A percentile compares a stretch with the other conserved stretches of the same genome.
Evolutionary conservation across 2,329 filamentous ascomycete species (phyloP).

Genomic region (Fusarium duplospermum): DNA sequence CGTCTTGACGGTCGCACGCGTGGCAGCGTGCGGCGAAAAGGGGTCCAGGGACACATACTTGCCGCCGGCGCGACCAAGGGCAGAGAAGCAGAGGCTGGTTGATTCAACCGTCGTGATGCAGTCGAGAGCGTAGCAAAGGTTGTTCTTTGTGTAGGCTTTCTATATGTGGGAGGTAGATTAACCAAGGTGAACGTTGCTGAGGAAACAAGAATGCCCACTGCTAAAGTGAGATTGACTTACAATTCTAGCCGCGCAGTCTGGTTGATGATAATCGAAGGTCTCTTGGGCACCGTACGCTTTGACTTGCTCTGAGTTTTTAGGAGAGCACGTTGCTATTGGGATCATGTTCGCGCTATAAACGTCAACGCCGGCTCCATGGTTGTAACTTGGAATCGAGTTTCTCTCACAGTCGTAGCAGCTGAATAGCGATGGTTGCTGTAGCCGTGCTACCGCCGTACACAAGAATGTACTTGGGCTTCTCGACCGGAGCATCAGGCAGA

Average conservation of each 20-base stretch:
- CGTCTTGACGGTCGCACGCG: slow-evolving; percentile 2
- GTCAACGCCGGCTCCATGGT: background rate
- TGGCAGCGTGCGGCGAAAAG: background rate
- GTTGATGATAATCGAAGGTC: slow-evolving; percentile 55
- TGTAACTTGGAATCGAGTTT: background rate
- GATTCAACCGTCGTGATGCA: slow-evolving; percentile 44
- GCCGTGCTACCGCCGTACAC: slow-evolving; percentile 3
- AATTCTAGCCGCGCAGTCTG: slow-evolving; percentile 35
- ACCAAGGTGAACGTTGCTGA: background rate
- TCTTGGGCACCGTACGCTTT: slow-evolving; percentile 55
- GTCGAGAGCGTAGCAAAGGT: slow-evolving; percentile 50
- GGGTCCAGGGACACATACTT: slow-evolving; percentile 11
- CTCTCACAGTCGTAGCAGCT: background rate
- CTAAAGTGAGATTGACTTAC: background rate
- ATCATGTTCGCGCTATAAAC: background rate
- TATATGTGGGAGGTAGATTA: background rate
- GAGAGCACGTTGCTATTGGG: slow-evolving; percentile 12
- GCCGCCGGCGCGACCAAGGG: slow-evolving; percentile 46
- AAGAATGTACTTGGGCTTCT: background rate
- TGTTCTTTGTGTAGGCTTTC: slow-evolving; percentile 33
- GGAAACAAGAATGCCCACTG: background rate
- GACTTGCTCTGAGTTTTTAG: slow-evolving; percentile 53
- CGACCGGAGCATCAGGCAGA: background rate
- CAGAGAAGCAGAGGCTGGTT: slow-evolving; percentile 51
- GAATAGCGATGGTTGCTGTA: slow-evolving; percentile 1